phyloP scores from a whole-genome alignment of 1,284 basidiomycete species.

The Nidula niveotomentosa region DNA sequence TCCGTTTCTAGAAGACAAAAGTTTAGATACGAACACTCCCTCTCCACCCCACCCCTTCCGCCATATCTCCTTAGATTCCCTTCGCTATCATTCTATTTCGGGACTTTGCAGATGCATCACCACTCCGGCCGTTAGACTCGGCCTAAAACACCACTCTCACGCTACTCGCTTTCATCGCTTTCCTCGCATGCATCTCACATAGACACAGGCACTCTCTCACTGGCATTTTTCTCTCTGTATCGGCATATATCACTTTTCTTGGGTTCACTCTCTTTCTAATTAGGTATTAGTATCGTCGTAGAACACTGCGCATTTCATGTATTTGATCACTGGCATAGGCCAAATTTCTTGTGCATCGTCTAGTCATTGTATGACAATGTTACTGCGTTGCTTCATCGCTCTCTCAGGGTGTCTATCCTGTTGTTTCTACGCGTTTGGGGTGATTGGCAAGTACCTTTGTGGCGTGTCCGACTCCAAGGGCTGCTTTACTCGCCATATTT shows the following conservation, averaged over 20 bases:
- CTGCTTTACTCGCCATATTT: no score
- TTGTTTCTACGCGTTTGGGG: no score
- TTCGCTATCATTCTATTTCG: slow-evolving; percentile 8
- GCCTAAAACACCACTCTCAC: slow-evolving; percentile 12
- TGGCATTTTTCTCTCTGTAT: slow-evolving; percentile 3
- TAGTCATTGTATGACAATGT: no score
- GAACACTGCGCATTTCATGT: background rate
- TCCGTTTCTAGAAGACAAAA: slow-evolving; percentile 28
- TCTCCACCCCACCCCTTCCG: no score
- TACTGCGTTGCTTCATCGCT: no score
- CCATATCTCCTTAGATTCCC: background rate
- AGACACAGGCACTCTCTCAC: slow-evolving; percentile 13
- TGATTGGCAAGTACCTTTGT: no score
- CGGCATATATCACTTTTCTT: background rate
- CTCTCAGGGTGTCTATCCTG: no score
- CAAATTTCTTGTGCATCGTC: no score
- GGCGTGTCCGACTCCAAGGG: no score
- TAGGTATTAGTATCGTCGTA: background rate
- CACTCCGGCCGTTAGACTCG: slow-evolving; percentile 19
- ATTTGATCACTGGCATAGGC: no score
- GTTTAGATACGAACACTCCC: slow-evolving; percentile 10
- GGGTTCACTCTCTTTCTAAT: background rate
- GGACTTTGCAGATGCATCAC: slow-evolving; percentile 1
- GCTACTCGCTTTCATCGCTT: slow-evolving; percentile 29
- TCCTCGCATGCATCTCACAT: slow-evolving; percentile 25